These are phyloP conservation scores for Eragrostis curvula DNA, from an alignment of 176 grass and related monocot genomes.

Conservation along the genomic window DNA sequence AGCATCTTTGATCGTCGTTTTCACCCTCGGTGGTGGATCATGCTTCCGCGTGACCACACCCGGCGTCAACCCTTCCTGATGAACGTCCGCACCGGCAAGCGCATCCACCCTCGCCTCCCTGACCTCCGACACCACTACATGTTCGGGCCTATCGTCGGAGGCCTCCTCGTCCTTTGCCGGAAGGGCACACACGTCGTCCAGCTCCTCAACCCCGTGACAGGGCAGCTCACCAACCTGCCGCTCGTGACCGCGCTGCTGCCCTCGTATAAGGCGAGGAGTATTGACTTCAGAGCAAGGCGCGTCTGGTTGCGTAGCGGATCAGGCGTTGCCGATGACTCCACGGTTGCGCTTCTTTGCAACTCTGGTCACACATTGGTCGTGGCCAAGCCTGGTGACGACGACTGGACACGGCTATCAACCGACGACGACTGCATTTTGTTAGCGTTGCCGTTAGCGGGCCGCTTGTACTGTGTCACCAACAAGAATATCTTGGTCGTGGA, in stretches of 20 bases:
- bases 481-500: not conserved
- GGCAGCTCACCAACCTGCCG: not conserved
- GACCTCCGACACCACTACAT: not conserved
- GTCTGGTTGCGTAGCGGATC: not conserved
- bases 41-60: not conserved
- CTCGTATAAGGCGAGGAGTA: too few relatives aligned
- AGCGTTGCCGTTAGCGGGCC: not conserved
- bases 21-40: not conserved
- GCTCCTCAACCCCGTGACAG: conserved; percentile 12
- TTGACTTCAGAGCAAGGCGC: too few relatives aligned
- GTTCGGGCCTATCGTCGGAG: not conserved
- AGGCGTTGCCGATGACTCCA: not conserved
- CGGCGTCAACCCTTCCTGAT: not conserved
- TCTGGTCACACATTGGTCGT: not conserved
- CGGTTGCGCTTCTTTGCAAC: not conserved
- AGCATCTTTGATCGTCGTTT: not conserved
- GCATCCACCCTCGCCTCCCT: not conserved
- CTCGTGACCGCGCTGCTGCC: too few relatives aligned
- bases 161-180: not conserved
- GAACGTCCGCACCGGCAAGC: not conserved
- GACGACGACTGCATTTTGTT: not conserved
- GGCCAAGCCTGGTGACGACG: not conserved
- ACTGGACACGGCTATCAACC: not conserved
- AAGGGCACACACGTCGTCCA: not conserved
- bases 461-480: not conserved